Conservation (phyloP, 345 rosid genomes). For the Salix arbutifolia region DNA sequence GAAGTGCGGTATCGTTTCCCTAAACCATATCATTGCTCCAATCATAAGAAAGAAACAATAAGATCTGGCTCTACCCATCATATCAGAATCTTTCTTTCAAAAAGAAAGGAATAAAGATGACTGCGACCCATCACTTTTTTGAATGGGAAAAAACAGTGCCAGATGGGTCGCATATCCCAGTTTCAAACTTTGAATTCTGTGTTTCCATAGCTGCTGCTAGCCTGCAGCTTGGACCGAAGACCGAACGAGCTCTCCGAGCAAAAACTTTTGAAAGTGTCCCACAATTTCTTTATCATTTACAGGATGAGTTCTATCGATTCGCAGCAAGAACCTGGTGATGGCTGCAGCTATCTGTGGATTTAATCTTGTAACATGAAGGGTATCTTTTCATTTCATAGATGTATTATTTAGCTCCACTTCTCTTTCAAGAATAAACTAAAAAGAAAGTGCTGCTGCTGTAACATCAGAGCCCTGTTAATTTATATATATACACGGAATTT, state of each 20-base stretch:
- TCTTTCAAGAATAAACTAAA: too few species aligned
- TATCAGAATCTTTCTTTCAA: constrained; percentile 10
- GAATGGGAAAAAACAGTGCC: background rate
- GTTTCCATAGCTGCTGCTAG: constrained; percentile 18
- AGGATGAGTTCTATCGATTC: background rate
- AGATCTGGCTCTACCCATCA: background rate
- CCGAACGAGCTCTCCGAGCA: background rate
- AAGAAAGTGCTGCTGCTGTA: too few species aligned
- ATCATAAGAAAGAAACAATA: background rate
- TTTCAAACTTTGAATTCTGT: constrained; percentile 6
- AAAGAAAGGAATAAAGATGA: constrained; percentile 33
- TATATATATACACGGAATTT: too few species aligned
- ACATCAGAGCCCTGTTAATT: too few species aligned
- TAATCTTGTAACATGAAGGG: too few species aligned
- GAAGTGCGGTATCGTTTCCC: background rate
- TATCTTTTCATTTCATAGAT: too few species aligned
- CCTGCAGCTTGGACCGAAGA: constrained; percentile 18
- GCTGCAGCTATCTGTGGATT: background rate
- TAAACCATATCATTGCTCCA: background rate
- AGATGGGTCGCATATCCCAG: constrained; percentile 17
- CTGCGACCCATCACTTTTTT: constrained; percentile 13
- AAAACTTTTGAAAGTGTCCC: background rate
- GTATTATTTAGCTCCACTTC: too few species aligned
- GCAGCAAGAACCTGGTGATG: background rate
- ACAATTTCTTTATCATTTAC: too few species aligned